phyloP scores from a whole-genome alignment of 228 moss, liverwort and hornwort genomes.

The Sphagnum magellanicum region DNA sequence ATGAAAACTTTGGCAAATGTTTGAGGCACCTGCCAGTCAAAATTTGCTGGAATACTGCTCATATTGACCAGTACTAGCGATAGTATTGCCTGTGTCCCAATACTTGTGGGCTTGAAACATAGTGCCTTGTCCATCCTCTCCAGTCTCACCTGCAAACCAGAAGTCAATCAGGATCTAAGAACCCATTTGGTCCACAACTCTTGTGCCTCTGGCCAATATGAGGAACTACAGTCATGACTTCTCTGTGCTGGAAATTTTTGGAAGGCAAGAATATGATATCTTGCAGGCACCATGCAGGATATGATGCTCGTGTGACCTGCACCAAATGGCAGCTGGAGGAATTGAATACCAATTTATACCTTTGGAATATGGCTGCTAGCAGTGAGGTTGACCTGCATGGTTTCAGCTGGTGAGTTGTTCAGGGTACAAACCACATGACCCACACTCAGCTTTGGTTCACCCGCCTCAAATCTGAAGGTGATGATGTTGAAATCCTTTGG shows the following conservation, averaged over 20 bases:
- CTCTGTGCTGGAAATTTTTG: too few relatives aligned
- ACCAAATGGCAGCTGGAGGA: too few relatives aligned
- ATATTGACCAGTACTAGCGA: constrained; percentile 51
- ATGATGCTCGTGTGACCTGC: too few relatives aligned
- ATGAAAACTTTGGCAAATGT: constrained; percentile 48
- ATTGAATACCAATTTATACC: constrained; percentile 20
- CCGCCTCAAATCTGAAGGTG: constrained; percentile 80
- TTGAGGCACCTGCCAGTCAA: constrained; percentile 88
- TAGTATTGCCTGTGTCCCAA: constrained; percentile 66
- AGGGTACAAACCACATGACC: constrained; percentile 58
- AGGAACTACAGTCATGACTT: too few relatives aligned
- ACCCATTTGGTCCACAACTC: too few relatives aligned
- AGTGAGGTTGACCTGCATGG: constrained; percentile 65
- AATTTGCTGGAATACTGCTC: constrained; percentile 68
- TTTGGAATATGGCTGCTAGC: constrained; percentile 85
- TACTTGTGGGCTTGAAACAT: constrained; percentile 89
- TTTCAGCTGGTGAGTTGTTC: constrained; percentile 63
- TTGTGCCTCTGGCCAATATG: too few relatives aligned
- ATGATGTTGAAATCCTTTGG: constrained; percentile 75
- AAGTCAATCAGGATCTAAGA: background rate
- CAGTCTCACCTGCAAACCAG: constrained; percentile 43
- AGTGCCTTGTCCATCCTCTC: constrained; percentile 74
- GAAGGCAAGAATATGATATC: too few relatives aligned
- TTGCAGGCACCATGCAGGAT: too few relatives aligned
- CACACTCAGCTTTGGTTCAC: constrained; percentile 64